Base-by-base conservation (phyloP, 805 yeast species). In the Starmerella scarabaei region DNA sequence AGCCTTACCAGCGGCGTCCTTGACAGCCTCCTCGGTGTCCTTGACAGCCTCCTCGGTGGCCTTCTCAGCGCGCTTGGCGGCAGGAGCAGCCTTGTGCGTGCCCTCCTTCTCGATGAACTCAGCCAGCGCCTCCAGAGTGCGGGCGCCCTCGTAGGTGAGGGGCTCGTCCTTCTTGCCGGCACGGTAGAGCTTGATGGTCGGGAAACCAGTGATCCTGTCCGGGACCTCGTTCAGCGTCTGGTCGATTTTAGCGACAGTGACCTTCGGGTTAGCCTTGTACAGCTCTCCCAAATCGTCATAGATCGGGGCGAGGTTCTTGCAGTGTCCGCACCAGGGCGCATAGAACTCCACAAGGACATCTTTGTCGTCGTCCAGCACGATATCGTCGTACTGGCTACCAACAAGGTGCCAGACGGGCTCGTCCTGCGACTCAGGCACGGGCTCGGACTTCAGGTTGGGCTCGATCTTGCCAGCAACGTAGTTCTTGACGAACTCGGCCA, bases 271-370 rank as follows among this genome's bases (percentile, higher is more conserved):
- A 36, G 67, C 66, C 35, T 60, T 66, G 62, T 70, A 81, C 40
- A 79, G 53, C 37, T 66, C 76, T 38, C 88, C 96, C 50, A 91
- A 72, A 58, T 86, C 91, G 59, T 82, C 93, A 68, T 76, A 88
- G 43, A 68, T 69, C 57, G 95, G 94, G 38, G 88, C 88, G 60
- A 85, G 70, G 63, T 73, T 81, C 70, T 83, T 84, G 69, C 95
- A 84, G 69, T 85, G 94, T 35, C 94, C 93, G 68, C 94, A 85
- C 95, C 95, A 86, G 65, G 93, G 74, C 29, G 80, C 79, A 55
- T 70, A 73, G 60, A 75, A 77, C 63, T 83, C 80, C 47, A 83
- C 82, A 46, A 84, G 68, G 8, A 86, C 71, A 52, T 76, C 79
- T 66, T 79, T 80, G 26, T 71, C 75, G 5, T 79, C 69, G 34